Percentiles rank a stretch among this genome's conserved stretches.
phyloP scores from a whole-genome alignment of 2,329 filamentous ascomycete genomes.

The Neobulgaria alba region DNA sequence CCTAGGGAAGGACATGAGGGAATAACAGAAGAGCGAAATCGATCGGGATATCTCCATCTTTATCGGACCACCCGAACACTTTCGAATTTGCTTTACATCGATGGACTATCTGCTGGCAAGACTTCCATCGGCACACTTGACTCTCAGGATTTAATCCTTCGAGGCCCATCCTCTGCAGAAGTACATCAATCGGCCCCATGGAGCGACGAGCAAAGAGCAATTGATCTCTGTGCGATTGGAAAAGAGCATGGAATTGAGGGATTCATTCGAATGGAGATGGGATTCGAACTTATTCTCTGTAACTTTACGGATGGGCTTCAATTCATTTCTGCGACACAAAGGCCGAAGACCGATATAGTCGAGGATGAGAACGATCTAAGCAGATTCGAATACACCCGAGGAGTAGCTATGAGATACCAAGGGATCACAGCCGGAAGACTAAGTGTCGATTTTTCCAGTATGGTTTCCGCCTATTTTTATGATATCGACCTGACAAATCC shows the following conservation, averaged over 20 bases:
- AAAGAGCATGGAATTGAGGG: conserved; percentile 51
- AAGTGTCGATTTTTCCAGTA: conserved; percentile 23
- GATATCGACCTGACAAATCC: conserved; percentile 24
- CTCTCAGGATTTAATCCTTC: conserved; percentile 53
- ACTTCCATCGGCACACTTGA: conserved; percentile 58
- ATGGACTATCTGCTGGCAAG: conserved; percentile 63
- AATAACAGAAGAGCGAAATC: background rate
- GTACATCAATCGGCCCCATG: background rate
- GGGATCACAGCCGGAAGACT: conserved; percentile 33
- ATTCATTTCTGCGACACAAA: conserved; percentile 15
- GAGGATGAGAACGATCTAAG: background rate
- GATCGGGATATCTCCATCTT: conserved; percentile 55
- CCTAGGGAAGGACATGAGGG: background rate
- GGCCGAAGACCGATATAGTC: conserved; percentile 6
- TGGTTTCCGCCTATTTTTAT: conserved; percentile 26
- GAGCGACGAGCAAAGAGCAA: background rate
- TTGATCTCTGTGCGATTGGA: conserved; percentile 40
- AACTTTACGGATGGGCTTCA: conserved; percentile 39
- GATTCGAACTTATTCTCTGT: conserved; percentile 64
- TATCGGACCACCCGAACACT: conserved; percentile 52
- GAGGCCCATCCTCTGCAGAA: background rate
- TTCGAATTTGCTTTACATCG: conserved; percentile 55
- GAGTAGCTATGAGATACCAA: conserved; percentile 34
- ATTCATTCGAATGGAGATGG: conserved; percentile 58
- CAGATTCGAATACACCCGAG: conserved; percentile 31